phyloP scores from a whole-genome alignment of 768 basidiomycete genomes.

The Psilocybe subaeruginosa region DNA sequence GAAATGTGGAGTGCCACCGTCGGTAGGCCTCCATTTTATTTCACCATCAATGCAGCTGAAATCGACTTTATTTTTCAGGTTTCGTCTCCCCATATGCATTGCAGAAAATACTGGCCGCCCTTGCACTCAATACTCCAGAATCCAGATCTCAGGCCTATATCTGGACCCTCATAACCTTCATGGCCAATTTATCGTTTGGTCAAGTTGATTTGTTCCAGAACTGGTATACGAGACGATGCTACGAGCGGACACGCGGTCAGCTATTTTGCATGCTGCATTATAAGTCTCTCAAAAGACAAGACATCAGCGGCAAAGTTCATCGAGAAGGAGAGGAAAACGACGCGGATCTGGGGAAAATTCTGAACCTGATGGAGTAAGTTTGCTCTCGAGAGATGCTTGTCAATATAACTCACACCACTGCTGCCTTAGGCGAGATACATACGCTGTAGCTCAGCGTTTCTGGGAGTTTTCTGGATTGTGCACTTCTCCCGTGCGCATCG shows the following conservation, averaged over 20 bases:
- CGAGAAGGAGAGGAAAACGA: constrained; percentile 38
- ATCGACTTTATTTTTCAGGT: constrained; percentile 34
- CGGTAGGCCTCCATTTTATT: constrained; percentile 32
- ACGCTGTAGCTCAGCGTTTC: constrained; percentile 70
- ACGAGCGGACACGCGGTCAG: constrained; percentile 73
- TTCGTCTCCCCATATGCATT: constrained; percentile 71
- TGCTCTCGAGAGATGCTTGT: background rate
- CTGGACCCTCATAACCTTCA: constrained; percentile 62
- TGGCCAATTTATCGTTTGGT: constrained; percentile 68
- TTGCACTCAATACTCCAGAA: constrained; percentile 45
- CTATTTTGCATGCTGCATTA: constrained; percentile 72
- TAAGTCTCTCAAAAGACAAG: constrained; percentile 64
- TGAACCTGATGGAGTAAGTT: constrained; percentile 75
- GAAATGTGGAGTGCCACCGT: constrained; percentile 64
- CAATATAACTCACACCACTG: background rate
- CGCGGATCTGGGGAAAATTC: constrained; percentile 71
- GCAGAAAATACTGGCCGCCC: constrained; percentile 57
- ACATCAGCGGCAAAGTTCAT: constrained; percentile 52
- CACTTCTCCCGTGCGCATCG: constrained; percentile 61
- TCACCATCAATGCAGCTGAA: constrained; percentile 3
- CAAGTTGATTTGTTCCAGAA: constrained; percentile 63
- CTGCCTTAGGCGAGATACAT: constrained; percentile 61
- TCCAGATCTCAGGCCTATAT: constrained; percentile 51
- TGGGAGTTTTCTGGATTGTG: constrained; percentile 75
- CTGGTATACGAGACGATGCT: constrained; percentile 73